phyloP scores from a whole-genome alignment of 2,329 filamentous ascomycete genomes.

The Juglanconis sp. region DNA sequence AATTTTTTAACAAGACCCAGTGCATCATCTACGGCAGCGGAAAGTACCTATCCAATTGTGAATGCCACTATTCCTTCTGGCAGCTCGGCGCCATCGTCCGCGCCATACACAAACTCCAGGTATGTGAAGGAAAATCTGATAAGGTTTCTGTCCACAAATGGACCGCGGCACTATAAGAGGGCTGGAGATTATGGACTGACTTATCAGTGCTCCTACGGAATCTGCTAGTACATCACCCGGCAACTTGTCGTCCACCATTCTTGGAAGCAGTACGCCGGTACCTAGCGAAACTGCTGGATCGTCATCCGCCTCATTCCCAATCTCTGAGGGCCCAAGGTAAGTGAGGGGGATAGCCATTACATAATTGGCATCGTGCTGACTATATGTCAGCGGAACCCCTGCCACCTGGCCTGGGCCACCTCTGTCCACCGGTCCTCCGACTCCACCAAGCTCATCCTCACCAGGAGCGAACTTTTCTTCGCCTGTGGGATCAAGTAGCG shows the following conservation, averaged over 20 bases:
- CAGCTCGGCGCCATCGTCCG: constrained; percentile 15
- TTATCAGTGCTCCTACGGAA: neutral
- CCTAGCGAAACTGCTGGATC: neutral
- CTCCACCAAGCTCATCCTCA: constrained; percentile 1
- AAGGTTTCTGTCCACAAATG: neutral
- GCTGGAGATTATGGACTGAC: neutral
- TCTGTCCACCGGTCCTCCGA: neutral
- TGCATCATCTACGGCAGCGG: neutral
- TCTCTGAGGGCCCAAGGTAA: constrained; percentile 1
- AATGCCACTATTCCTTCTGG: constrained; percentile 16
- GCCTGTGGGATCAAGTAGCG: neutral
- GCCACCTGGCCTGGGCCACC: neutral
- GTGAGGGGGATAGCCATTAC: neutral
- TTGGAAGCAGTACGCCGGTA: too few species aligned
- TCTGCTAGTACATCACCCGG: neutral
- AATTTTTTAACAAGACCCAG: neutral
- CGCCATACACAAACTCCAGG: constrained; percentile 13
- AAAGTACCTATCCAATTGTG: neutral
- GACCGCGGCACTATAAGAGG: too few species aligned
- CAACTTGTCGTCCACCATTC: neutral
- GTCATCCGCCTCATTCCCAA: neutral
- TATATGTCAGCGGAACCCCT: neutral
- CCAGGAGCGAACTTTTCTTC: neutral
- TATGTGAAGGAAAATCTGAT: neutral
- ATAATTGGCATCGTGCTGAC: neutral